Conservation (phyloP, 2,329 filamentous ascomycete species). For the Paecilomyces sp. region DNA sequence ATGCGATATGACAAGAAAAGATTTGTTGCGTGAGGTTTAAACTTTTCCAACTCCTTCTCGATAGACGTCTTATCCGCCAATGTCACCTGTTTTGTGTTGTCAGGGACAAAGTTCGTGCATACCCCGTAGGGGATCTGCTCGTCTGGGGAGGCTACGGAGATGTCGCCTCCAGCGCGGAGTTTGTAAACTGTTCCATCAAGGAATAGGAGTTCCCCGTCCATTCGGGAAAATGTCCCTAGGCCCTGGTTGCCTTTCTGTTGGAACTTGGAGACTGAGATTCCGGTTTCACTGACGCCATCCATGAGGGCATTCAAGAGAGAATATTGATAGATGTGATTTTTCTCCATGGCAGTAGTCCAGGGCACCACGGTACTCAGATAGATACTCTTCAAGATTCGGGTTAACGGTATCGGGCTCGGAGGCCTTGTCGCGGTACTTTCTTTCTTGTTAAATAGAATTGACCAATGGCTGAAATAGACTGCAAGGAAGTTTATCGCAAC, state of each 20-base stretch:
- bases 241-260: constrained; percentile 43
- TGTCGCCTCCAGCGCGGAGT: constrained; percentile 29
- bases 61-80: constrained; percentile 1
- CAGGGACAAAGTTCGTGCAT: constrained; percentile 21
- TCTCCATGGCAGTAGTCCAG: constrained; percentile 10
- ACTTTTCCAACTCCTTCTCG: constrained; percentile 11
- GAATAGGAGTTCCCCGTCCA: constrained; percentile 40
- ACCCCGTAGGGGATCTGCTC: constrained; percentile 35
- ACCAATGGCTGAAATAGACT: no score
- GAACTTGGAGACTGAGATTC: constrained; percentile 41
- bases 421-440: neutral
- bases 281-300: constrained; percentile 39
- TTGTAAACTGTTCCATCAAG: constrained; percentile 37
- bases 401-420: neutral
- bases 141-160: constrained; percentile 21
- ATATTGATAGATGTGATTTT: constrained; percentile 40
- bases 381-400: neutral
- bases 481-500: neutral
- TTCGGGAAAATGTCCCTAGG: constrained; percentile 40
- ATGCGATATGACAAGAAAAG: constrained; percentile 21
- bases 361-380: neutral
- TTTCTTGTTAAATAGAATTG: neutral
- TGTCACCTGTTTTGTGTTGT: constrained; percentile 7
- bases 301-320: constrained; percentile 38
- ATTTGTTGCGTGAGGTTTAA: constrained; percentile 15